phyloP scores from a whole-genome alignment of 345 rosid species.

The Ceriops tagal region DNA sequence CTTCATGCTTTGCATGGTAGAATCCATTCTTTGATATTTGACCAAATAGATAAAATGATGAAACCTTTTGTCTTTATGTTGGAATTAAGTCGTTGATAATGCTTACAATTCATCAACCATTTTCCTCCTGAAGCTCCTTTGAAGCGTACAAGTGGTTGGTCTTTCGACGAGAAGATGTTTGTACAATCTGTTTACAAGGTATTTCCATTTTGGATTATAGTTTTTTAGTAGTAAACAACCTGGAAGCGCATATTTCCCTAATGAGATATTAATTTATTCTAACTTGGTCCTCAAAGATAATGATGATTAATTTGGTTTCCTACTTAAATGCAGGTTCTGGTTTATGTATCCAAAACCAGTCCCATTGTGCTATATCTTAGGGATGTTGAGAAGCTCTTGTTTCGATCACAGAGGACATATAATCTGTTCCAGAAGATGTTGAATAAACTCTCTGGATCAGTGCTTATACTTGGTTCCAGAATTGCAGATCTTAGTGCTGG shows the following conservation, averaged over 20 bases:
- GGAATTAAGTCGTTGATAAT: too few relatives aligned
- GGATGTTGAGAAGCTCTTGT: constrained; percentile 65
- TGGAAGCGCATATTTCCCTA: too few relatives aligned
- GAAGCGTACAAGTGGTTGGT: constrained; percentile 64
- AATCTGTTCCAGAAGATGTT: constrained; percentile 75
- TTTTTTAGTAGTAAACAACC: not conserved
- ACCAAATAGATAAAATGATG: too few relatives aligned
- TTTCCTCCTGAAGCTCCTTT: constrained; percentile 43
- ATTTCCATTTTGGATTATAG: constrained; percentile 3
- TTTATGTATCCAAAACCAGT: constrained; percentile 62
- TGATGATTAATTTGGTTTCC: not conserved
- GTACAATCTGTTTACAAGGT: constrained; percentile 86
- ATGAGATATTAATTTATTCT: not conserved
- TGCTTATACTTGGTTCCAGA: constrained; percentile 81
- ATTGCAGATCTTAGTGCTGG: constrained; percentile 48
- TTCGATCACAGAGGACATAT: constrained; percentile 61
- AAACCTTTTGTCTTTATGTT: too few relatives aligned
- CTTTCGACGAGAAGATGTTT: constrained; percentile 82
- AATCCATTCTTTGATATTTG: too few relatives aligned
- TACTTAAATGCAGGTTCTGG: constrained; percentile 55
- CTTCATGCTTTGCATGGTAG: too few relatives aligned
- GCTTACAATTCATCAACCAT: not conserved
- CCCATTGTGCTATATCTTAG: constrained; percentile 79
- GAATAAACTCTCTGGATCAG: constrained; percentile 68
- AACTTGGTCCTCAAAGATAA: not conserved